Evolutionary conservation across 2,329 filamentous ascomycete genomes (phyloP).

Genomic region (Rachicladosporium sp.): DNA sequence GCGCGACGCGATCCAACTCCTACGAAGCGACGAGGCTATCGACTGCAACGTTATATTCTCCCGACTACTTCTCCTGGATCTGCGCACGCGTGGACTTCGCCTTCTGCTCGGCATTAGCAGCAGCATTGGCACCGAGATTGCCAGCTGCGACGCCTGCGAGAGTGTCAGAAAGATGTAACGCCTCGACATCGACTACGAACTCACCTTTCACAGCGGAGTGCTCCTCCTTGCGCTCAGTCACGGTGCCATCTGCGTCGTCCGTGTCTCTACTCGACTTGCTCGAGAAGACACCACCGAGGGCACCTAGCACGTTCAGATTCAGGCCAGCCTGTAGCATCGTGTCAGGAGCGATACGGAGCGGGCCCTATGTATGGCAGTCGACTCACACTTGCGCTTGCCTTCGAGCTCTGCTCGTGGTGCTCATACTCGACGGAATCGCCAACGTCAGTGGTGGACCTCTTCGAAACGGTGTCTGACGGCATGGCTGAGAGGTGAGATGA

Average conservation of each 20-base stretch:
- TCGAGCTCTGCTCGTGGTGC: conserved; percentile 21
- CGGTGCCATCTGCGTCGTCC: conserved; percentile 17
- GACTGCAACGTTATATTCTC: too few species aligned
- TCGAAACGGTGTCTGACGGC: conserved; percentile 3
- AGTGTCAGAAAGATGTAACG: conserved; percentile 1
- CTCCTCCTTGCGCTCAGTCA: conserved; percentile 20
- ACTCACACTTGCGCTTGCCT: conserved; percentile 22
- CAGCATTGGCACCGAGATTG: conserved; percentile 13
- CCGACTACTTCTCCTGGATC: conserved; percentile 5
- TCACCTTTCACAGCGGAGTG: conserved; percentile 17
- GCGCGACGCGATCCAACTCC: too few species aligned
- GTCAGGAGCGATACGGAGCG: neutral
- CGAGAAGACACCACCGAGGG: conserved; percentile 22
- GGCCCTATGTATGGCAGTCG: neutral
- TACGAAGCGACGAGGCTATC: too few species aligned
- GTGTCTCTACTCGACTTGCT: conserved; percentile 22
- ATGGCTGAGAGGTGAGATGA: neutral
- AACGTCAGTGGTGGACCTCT: conserved; percentile 5
- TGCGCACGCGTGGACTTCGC: conserved; percentile 4
- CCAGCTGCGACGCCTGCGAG: conserved; percentile 18
- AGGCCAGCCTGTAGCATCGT: conserved; percentile 19
- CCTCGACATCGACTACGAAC: conserved; percentile 2
- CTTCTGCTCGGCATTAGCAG: conserved; percentile 17
- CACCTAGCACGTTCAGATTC: conserved; percentile 26
- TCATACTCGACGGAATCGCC: conserved; percentile 11